Percentiles rank a stretch among this genome's conserved stretches.
Evolutionary conservation across 2,329 filamentous ascomycete species (phyloP).

Genomic region (Fusarium bactridioides): DNA sequence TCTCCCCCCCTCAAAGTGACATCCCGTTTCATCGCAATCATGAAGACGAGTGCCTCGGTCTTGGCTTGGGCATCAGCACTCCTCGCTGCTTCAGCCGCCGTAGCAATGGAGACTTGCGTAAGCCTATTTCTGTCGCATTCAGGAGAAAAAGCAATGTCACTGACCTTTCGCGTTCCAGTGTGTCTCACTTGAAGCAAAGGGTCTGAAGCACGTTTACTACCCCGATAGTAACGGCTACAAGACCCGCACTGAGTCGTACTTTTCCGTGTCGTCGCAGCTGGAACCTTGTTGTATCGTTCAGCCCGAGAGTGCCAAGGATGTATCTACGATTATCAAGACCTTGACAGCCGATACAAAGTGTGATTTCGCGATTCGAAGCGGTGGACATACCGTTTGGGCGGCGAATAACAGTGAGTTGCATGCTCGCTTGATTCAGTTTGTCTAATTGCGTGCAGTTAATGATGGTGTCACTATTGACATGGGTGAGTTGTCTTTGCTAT

Average conservation of each 20-base stretch:
- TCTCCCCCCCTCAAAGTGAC: background rate
- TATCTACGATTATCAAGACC: constrained; percentile 27
- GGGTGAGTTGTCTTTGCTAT: background rate
- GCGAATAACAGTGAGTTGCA: constrained; percentile 5
- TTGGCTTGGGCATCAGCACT: constrained; percentile 7
- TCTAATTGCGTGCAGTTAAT: constrained; percentile 5
- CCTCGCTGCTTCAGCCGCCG: background rate
- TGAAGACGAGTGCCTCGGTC: constrained; percentile 1
- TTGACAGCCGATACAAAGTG: background rate
- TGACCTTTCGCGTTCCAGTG: constrained; percentile 14
- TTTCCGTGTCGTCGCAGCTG: constrained; percentile 32
- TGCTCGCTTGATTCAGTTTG: background rate
- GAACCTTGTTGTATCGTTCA: constrained; percentile 40
- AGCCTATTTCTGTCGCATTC: background rate
- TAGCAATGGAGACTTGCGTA: background rate
- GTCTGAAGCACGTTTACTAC: constrained; percentile 20
- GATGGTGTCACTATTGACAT: constrained; percentile 15
- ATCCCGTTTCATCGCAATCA: background rate
- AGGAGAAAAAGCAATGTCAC: background rate
- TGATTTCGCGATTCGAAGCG: constrained; percentile 10
- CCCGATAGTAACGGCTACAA: constrained; percentile 17
- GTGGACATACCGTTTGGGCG: constrained; percentile 13
- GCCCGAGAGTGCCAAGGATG: constrained; percentile 31
- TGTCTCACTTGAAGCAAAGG: constrained; percentile 4
- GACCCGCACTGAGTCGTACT: constrained; percentile 34